Evolutionary conservation across 805 yeast species (phyloP).

Genomic region (Starmerella powellii): DNA sequence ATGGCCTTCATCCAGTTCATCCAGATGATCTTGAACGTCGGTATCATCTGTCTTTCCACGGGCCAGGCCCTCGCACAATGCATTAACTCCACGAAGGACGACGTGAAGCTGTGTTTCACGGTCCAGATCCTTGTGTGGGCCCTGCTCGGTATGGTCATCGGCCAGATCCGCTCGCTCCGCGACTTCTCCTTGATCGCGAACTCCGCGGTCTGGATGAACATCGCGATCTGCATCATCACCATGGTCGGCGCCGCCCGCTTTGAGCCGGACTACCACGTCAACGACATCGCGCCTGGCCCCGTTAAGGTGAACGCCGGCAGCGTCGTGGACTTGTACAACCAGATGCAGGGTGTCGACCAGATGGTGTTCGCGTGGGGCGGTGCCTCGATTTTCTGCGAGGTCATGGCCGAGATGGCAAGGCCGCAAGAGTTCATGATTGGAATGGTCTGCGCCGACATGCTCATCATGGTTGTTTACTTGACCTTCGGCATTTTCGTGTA

Average conservation of each 20-base stretch:
- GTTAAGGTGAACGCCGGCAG: slow-evolving; percentile 4
- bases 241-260: slow-evolving; percentile 33
- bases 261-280: slow-evolving; percentile 4
- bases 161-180: slow-evolving; percentile 34
- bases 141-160: slow-evolving; percentile 34
- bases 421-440: slow-evolving; percentile 42
- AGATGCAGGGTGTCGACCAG: slow-evolving; percentile 29
- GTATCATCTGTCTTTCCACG: slow-evolving; percentile 33
- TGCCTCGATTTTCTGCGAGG: slow-evolving; percentile 39
- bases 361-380: slow-evolving; percentile 42
- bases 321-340: slow-evolving; percentile 1
- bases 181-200: slow-evolving; percentile 35
- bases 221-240: slow-evolving; percentile 35
- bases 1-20: slow-evolving; percentile 33
- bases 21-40: slow-evolving; percentile 37
- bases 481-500: slow-evolving; percentile 36
- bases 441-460: slow-evolving; percentile 33
- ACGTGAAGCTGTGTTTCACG: slow-evolving; percentile 31
- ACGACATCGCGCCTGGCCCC: neutral
- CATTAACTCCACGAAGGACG: slow-evolving; percentile 13
- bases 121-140: slow-evolving; percentile 36
- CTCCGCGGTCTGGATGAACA: slow-evolving; percentile 38
- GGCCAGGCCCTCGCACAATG: slow-evolving; percentile 37
- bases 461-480: slow-evolving; percentile 34
- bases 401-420: slow-evolving; percentile 38